Conservation (phyloP, 2,329 filamentous ascomycete genomes). For the Hypoxylon sp. region DNA sequence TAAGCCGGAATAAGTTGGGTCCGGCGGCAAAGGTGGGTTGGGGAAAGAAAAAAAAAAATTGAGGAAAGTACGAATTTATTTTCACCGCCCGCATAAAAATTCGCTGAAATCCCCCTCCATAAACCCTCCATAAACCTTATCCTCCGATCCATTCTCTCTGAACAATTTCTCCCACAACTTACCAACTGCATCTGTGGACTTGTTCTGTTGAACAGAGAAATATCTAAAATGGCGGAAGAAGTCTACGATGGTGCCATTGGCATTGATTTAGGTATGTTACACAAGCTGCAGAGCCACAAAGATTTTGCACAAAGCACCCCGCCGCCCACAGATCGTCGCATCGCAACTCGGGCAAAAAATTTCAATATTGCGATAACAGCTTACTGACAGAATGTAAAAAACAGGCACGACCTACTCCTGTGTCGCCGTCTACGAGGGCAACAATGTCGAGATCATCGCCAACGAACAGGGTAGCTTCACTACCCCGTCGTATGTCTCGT, state of each 20-base stretch:
- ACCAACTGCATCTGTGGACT: slow-evolving; percentile 40
- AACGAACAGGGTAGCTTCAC: slow-evolving; percentile 99
- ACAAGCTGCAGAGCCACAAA: slow-evolving; percentile 1
- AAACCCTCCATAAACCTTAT: slow-evolving; percentile 23
- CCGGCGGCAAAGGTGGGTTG: slow-evolving; percentile 35
- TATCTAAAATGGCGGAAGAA: slow-evolving; percentile 87
- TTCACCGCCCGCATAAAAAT: slow-evolving; percentile 46
- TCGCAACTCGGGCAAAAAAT: slow-evolving; percentile 18
- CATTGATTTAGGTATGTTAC: slow-evolving; percentile 94
- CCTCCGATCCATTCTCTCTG: slow-evolving; percentile 35
- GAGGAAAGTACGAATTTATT: slow-evolving; percentile 30
- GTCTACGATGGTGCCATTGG: slow-evolving; percentile 99
- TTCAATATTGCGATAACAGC: slow-evolving; percentile 27
- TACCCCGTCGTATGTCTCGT: slow-evolving; percentile 98
- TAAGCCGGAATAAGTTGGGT: slow-evolving; percentile 41
- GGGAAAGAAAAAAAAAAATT: slow-evolving; percentile 35
- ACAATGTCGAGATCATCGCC: slow-evolving; percentile 99
- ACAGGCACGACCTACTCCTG: slow-evolving; percentile 99
- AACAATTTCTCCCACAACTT: slow-evolving; percentile 40
- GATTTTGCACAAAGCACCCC: neutral
- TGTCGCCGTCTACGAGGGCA: slow-evolving; percentile 99
- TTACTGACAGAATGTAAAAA: slow-evolving; percentile 45
- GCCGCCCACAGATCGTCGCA: slow-evolving; percentile 27
- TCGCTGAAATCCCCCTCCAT: slow-evolving; percentile 41
- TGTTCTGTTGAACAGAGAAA: slow-evolving; percentile 36